phyloP scores from a whole-genome alignment of 768 basidiomycete species.

The Pleurotus tuber-regium region DNA sequence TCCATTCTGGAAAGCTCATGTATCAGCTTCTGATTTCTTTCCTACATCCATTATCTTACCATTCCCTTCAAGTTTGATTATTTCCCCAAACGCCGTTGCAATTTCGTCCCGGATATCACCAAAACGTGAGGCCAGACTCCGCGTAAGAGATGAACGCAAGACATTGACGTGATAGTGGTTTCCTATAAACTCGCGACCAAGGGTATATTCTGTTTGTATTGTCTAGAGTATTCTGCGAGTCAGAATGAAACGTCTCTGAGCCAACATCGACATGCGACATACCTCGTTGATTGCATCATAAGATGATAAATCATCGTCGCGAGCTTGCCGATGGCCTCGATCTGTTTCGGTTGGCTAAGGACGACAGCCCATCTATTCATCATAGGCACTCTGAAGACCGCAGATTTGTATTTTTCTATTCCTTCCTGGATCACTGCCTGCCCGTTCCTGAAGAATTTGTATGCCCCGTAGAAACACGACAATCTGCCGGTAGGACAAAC shows the following conservation, averaged over 20 bases:
- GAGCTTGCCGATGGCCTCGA: slow-evolving; percentile 4
- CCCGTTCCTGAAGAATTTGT: background rate
- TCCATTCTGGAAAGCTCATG: slow-evolving; percentile 1
- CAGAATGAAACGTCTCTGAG: too few species aligned
- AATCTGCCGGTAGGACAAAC: background rate
- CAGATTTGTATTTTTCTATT: background rate
- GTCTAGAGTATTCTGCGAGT: too few species aligned
- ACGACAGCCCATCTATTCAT: slow-evolving; percentile 14
- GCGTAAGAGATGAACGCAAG: background rate
- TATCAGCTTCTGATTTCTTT: too few species aligned
- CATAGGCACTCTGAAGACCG: slow-evolving; percentile 10
- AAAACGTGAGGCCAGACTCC: slow-evolving; percentile 4
- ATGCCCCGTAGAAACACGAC: background rate
- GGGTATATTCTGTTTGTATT: slow-evolving; percentile 1
- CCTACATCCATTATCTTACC: too few species aligned
- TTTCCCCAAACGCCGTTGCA: slow-evolving; percentile 1
- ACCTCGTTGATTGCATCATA: slow-evolving; percentile 8
- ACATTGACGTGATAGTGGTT: slow-evolving; percentile 9
- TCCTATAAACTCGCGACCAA: background rate
- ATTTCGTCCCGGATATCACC: slow-evolving; percentile 6
- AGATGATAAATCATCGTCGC: slow-evolving; percentile 8
- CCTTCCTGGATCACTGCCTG: slow-evolving; percentile 7
- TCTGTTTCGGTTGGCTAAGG: background rate
- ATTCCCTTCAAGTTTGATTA: too few species aligned
- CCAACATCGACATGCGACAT: too few species aligned